Conservation (phyloP, 23 red algal species). For the Gracilaria vermiculophylla region DNA sequence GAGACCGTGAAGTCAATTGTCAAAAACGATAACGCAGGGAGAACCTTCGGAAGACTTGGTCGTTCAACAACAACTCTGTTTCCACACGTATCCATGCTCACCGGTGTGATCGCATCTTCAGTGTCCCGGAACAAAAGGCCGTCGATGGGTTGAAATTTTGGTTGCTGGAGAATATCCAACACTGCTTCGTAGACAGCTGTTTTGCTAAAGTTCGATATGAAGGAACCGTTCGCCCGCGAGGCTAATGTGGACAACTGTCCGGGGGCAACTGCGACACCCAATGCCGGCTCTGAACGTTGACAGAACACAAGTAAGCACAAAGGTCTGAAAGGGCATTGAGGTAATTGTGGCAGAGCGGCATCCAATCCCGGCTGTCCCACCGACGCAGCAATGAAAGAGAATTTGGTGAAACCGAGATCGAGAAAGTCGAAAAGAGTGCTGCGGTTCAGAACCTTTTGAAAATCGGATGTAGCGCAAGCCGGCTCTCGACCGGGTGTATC, state of each 20-base stretch:
- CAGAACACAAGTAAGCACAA: neutral
- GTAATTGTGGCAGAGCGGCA: neutral
- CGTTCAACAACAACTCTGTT: neutral
- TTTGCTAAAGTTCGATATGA: neutral
- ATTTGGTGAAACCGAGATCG: neutral
- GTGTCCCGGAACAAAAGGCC: neutral
- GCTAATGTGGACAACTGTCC: neutral
- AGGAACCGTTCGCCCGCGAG: neutral
- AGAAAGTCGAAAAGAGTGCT: neutral
- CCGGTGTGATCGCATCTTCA: neutral
- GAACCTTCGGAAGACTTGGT: neutral
- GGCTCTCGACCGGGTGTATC: slow-evolving; percentile 13
- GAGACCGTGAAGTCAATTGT: neutral
- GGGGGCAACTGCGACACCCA: neutral
- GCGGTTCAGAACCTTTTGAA: neutral
- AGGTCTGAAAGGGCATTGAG: neutral
- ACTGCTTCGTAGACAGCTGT: neutral
- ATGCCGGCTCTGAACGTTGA: neutral
- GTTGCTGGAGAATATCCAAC: neutral
- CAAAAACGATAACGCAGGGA: neutral
- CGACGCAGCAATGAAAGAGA: neutral
- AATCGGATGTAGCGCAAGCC: neutral
- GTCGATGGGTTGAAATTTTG: neutral
- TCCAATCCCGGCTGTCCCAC: neutral
- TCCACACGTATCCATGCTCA: neutral